A percentile compares a stretch with the other conserved stretches of the same genome.
phyloP scores from a whole-genome alignment of 2,329 filamentous ascomycete genomes.

The Balansia obtecta region DNA sequence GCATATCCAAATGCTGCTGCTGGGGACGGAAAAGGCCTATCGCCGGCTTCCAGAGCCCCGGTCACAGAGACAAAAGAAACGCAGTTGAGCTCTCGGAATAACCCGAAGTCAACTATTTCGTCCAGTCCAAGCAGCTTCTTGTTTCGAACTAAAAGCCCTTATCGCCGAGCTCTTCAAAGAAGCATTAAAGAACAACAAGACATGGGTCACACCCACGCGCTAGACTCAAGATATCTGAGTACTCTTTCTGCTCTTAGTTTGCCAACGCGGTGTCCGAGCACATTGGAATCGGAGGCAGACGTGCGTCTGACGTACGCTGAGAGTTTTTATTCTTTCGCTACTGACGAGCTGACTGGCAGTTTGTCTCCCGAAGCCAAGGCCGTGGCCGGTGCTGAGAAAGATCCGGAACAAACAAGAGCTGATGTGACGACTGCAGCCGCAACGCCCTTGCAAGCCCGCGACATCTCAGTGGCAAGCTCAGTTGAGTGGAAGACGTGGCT shows the following conservation, averaged over 20 bases:
- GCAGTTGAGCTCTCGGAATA: constrained; percentile 19
- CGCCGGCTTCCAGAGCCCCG: constrained; percentile 2
- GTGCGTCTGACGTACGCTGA: constrained; percentile 28
- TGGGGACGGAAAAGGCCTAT: constrained; percentile 7
- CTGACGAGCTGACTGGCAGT: constrained; percentile 11
- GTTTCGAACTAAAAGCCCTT: constrained; percentile 43
- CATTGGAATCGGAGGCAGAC: constrained; percentile 26
- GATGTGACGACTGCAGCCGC: not conserved
- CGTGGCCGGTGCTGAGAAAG: not conserved
- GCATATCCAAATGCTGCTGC: constrained; percentile 7
- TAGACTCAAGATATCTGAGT: constrained; percentile 25
- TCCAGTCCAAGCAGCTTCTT: constrained; percentile 37
- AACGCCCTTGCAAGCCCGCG: constrained; percentile 18
- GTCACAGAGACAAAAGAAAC: constrained; percentile 3
- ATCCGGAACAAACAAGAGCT: not conserved
- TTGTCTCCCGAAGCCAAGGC: not conserved
- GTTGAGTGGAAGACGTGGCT: constrained; percentile 44
- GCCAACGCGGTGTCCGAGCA: constrained; percentile 27
- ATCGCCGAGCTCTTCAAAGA: constrained; percentile 36
- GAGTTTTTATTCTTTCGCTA: constrained; percentile 34
- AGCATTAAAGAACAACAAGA: constrained; percentile 28
- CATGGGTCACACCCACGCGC: constrained; percentile 11
- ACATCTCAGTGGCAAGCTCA: constrained; percentile 31
- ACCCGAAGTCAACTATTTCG: constrained; percentile 37
- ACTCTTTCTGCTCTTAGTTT: constrained; percentile 28